A percentile compares a stretch with the other conserved stretches of the same genome.
Conservation (phyloP, 148 eudicot species). For the Rheum nobile region DNA sequence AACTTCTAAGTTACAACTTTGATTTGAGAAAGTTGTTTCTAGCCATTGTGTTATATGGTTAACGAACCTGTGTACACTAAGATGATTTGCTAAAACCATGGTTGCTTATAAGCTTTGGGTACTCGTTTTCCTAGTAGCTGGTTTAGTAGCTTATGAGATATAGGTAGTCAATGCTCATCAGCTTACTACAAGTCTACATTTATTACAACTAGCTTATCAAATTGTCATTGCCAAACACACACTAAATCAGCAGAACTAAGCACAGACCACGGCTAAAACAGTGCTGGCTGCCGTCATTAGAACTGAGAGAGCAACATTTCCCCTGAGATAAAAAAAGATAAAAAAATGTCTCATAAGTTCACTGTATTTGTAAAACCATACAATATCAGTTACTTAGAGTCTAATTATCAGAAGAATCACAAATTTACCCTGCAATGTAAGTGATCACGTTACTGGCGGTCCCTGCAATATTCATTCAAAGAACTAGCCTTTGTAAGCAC, state of each 20-base stretch:
- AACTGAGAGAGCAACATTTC: conserved; percentile 50
- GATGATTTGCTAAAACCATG: too few species aligned
- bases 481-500: background rate
- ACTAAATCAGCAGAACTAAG: conserved; percentile 12
- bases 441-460: conserved; percentile 50
- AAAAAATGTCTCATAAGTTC: background rate
- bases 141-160: too few species aligned
- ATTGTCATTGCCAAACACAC: background rate
- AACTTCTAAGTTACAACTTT: background rate
- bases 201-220: background rate
- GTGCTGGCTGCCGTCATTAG: conserved; percentile 54
- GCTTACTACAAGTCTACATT: too few species aligned
- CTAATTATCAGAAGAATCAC: background rate
- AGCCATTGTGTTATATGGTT: background rate
- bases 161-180: too few species aligned
- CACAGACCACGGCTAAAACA: conserved; percentile 27
- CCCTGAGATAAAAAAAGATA: conserved; percentile 15
- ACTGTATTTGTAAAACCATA: background rate
- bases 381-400: background rate
- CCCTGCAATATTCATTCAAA: conserved; percentile 20
- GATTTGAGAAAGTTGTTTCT: background rate
- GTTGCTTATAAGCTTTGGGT: too few species aligned
- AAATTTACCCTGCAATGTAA: conserved; percentile 40
- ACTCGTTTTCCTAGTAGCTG: too few species aligned
- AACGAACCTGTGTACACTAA: background rate